Percentiles rank a stretch among this genome's conserved stretches.
These are phyloP conservation scores for Adansonia gregorii DNA, from an alignment of 441 rosid species.

Conservation along the genomic window DNA sequence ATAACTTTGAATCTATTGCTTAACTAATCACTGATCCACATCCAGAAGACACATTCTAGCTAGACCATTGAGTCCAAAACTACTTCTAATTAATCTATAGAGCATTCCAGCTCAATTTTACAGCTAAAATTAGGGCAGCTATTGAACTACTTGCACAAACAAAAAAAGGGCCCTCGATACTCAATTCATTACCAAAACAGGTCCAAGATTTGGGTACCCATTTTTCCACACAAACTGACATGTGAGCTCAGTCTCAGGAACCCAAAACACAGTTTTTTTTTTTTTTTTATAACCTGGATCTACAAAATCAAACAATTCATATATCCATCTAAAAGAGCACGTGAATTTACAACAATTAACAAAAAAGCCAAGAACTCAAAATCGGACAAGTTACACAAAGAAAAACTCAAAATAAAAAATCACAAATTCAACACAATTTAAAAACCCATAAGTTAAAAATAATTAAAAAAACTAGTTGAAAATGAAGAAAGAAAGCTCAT, in stretches of 20 bases:
- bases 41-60: constrained; percentile 17
- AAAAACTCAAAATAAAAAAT: constrained; percentile 17
- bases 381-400: neutral
- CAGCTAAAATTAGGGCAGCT: constrained; percentile 28
- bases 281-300: constrained; percentile 41
- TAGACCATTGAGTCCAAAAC: neutral
- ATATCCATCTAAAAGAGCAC: constrained; percentile 23
- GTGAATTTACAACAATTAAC: constrained; percentile 2
- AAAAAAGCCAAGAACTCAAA: neutral
- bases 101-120: constrained; percentile 33
- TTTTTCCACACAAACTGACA: constrained; percentile 20
- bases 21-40: constrained; percentile 19
- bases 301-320: constrained; percentile 33
- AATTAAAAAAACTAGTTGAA: constrained; percentile 7
- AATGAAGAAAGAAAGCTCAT: constrained; percentile 8
- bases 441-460: constrained; percentile 16
- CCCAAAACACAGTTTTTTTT: constrained; percentile 24
- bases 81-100: constrained; percentile 2
- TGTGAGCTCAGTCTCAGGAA: constrained; percentile 25
- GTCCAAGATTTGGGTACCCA: constrained; percentile 32
- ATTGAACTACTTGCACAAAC: neutral
- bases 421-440: constrained; percentile 28
- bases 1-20: constrained; percentile 17
- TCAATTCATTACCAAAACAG: constrained; percentile 28
- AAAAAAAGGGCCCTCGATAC: neutral